Conservation (phyloP, 306 rosid species). For the Glycine soja region DNA sequence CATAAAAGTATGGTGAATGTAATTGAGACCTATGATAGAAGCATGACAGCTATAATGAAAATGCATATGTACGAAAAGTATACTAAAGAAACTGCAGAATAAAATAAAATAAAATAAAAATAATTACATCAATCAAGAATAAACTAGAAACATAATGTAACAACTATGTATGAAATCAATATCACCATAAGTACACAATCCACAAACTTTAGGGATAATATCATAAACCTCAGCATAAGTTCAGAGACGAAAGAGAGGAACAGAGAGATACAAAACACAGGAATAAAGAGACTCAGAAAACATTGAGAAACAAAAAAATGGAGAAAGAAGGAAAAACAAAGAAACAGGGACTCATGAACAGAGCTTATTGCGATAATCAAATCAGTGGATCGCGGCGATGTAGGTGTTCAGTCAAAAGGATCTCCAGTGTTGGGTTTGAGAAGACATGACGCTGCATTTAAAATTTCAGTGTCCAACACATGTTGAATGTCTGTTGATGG, state of each 20-base stretch:
- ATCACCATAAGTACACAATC: not conserved
- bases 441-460: not conserved
- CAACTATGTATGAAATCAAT: no score
- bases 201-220: not conserved
- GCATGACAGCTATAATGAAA: not conserved
- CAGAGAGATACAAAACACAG: not conserved
- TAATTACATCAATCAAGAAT: not conserved
- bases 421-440: not conserved
- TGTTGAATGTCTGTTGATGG: not conserved
- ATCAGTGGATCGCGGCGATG: not conserved
- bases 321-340: not conserved
- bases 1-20: not conserved
- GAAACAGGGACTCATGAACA: not conserved
- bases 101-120: not conserved
- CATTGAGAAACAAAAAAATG: not conserved
- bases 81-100: not conserved
- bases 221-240: not conserved
- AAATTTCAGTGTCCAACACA: not conserved
- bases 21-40: not conserved
- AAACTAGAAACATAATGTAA: not conserved
- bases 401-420: not conserved
- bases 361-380: not conserved
- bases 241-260: not conserved
- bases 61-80: not conserved
- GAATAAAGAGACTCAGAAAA: not conserved